A percentile compares a stretch with the other conserved stretches of the same genome.
phyloP scores from a whole-genome alignment of 2,329 filamentous ascomycete genomes.

The Sporothrix brunneoviolacea region DNA sequence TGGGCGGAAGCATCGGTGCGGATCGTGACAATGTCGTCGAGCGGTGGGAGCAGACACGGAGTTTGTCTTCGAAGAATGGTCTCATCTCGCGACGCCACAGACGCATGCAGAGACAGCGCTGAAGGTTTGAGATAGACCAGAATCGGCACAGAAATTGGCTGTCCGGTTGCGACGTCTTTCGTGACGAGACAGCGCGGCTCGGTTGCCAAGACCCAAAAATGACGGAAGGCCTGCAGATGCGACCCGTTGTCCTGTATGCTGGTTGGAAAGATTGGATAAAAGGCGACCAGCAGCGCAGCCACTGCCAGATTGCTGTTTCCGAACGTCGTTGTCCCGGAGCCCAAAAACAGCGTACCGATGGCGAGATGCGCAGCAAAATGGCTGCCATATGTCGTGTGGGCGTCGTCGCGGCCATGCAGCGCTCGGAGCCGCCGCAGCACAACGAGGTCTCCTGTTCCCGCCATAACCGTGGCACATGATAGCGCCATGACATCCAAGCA shows the following conservation, averaged over 20 bases:
- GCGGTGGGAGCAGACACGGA: constrained; percentile 57
- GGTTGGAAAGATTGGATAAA: constrained; percentile 88
- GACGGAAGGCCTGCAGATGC: constrained; percentile 90
- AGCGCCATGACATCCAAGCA: constrained; percentile 85
- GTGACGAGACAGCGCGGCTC: constrained; percentile 84
- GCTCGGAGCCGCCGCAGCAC: constrained; percentile 80
- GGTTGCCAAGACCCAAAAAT: constrained; percentile 92
- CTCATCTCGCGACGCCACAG: constrained; percentile 27
- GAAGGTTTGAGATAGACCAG: constrained; percentile 49
- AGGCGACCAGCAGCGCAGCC: constrained; percentile 77
- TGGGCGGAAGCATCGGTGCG: constrained; percentile 54
- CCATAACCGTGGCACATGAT: constrained; percentile 83
- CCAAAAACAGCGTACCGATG: constrained; percentile 83
- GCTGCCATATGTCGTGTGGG: constrained; percentile 83
- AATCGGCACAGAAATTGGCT: constrained; percentile 69
- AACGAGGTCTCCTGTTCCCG: constrained; percentile 82
- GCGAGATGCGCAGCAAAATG: constrained; percentile 91
- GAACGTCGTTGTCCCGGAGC: constrained; percentile 87
- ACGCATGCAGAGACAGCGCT: constrained; percentile 19
- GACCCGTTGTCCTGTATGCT: constrained; percentile 89
- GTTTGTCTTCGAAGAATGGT: constrained; percentile 38
- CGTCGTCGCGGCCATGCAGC: constrained; percentile 79
- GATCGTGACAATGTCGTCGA: constrained; percentile 55
- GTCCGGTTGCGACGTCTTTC: constrained; percentile 77
- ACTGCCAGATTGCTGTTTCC: constrained; percentile 82